phyloP scores from a whole-genome alignment of 768 basidiomycete species.

The Pisolithus orientalis region DNA sequence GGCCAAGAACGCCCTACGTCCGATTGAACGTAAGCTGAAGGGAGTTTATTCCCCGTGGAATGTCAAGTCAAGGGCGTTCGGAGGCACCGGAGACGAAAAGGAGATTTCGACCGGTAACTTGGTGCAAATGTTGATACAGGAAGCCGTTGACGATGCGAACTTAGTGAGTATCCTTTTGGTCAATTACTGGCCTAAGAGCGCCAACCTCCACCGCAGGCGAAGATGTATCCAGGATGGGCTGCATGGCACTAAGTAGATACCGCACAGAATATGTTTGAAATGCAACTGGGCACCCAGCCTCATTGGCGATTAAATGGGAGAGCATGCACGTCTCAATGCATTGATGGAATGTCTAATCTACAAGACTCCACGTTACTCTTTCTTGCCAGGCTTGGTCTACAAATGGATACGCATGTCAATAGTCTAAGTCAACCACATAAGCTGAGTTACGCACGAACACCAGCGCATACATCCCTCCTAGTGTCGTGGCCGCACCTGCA shows the following conservation, averaged over 20 bases:
- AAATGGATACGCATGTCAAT: background rate
- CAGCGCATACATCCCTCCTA: constrained; percentile 45
- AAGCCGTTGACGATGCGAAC: constrained; percentile 71
- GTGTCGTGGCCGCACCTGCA: constrained; percentile 48
- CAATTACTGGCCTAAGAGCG: background rate
- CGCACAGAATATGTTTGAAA: background rate
- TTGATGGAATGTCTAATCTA: background rate
- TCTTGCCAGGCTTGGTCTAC: constrained; percentile 27
- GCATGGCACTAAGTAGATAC: constrained; percentile 53
- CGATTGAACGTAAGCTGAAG: constrained; percentile 79
- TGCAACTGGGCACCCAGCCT: background rate
- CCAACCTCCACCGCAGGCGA: constrained; percentile 42
- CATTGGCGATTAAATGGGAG: background rate
- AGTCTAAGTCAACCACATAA: background rate
- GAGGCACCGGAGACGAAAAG: constrained; percentile 27
- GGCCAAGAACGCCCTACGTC: constrained; percentile 69
- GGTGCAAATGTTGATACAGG: constrained; percentile 87
- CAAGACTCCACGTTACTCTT: constrained; percentile 6
- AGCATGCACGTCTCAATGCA: background rate
- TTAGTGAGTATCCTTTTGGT: constrained; percentile 40
- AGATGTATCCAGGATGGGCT: constrained; percentile 91
- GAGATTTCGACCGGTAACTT: constrained; percentile 74
- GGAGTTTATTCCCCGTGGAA: constrained; percentile 54
- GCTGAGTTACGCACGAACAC: constrained; percentile 30
- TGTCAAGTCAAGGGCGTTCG: constrained; percentile 33